These are phyloP conservation scores for Melaleuca quinquenervia DNA, from an alignment of 345 rosid genomes.

Conservation along the genomic window DNA sequence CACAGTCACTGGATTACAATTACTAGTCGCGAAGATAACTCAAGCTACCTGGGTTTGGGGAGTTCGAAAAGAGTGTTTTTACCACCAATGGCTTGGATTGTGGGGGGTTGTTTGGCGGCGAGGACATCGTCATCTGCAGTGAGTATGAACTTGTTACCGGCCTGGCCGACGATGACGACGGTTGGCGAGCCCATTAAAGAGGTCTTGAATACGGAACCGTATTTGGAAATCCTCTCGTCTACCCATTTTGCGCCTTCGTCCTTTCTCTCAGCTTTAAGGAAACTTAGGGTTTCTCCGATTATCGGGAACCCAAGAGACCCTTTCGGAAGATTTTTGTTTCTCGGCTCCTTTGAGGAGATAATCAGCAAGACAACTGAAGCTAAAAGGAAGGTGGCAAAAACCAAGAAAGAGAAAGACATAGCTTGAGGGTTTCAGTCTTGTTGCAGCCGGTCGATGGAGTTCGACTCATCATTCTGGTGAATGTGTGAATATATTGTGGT, in stretches of 20 bases:
- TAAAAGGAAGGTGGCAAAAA: not conserved
- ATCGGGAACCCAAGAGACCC: not conserved
- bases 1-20: not conserved
- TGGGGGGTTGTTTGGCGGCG: not conserved
- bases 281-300: not conserved
- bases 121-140: not conserved
- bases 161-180: not conserved
- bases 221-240: not conserved
- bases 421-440: not conserved
- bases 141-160: not conserved
- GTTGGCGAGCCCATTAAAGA: conserved; percentile 2
- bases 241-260: not conserved
- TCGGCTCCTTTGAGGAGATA: not conserved
- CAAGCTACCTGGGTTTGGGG: not conserved
- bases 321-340: not conserved
- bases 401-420: not conserved
- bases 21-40: not conserved
- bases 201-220: not conserved
- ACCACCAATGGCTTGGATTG: not conserved
- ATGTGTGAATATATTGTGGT: not conserved
- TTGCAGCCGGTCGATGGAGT: not conserved
- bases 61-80: not conserved
- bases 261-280: not conserved
- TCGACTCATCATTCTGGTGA: not conserved
- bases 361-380: not conserved